Evolutionary conservation across 306 rosid species (phyloP).

Genomic region (Prunus salicina): DNA sequence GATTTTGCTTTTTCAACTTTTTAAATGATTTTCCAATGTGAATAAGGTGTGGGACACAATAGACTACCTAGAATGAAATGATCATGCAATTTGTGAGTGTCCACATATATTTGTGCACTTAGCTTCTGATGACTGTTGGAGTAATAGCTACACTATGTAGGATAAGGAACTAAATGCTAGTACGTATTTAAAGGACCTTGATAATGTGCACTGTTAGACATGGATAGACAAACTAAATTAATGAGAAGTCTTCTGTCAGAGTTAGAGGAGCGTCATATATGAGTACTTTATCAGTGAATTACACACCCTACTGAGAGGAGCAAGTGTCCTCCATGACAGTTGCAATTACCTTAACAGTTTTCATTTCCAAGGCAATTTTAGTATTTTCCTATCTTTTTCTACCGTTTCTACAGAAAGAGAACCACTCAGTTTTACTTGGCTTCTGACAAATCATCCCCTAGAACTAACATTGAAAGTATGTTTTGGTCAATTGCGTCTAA

Average conservation of each 20-base stretch:
- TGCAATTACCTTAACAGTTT: neutral
- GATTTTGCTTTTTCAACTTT: neutral
- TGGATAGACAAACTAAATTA: neutral
- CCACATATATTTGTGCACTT: no score
- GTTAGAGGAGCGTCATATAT: neutral
- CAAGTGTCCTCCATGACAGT: neutral
- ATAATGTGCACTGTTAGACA: neutral
- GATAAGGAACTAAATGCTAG: neutral
- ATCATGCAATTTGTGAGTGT: neutral
- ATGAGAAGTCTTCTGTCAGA: neutral
- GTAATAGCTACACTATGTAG: neutral
- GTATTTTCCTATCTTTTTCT: neutral
- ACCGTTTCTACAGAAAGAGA: neutral
- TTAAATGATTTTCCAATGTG: neutral
- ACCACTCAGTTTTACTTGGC: neutral
- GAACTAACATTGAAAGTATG: neutral
- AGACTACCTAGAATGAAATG: neutral
- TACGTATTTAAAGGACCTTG: neutral
- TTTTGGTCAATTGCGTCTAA: neutral
- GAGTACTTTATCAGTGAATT: neutral
- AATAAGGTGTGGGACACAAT: neutral
- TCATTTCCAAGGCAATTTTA: neutral
- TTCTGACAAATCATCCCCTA: neutral
- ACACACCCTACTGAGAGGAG: neutral
- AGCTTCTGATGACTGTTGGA: no score